Evolutionary conservation across 31 red algal species (phyloP).

Genomic region (Porphyra umbilicalis): DNA sequence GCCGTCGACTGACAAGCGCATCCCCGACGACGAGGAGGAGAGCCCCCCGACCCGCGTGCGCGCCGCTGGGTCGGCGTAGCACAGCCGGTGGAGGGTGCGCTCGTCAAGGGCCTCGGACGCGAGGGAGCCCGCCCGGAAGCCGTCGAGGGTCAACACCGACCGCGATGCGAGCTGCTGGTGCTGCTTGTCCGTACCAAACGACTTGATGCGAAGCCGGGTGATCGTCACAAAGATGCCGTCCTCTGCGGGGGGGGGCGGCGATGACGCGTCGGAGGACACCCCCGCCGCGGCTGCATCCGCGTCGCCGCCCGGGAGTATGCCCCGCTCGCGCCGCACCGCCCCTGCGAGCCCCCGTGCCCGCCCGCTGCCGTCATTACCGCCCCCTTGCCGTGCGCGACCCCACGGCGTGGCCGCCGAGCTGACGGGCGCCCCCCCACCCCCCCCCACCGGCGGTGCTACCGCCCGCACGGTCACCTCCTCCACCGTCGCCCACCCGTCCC

Average conservation of each 20-base stretch:
- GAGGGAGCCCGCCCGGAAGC: not conserved
- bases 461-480: constrained; percentile 30
- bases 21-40: not conserved
- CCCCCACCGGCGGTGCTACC: constrained; percentile 19
- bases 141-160: not conserved
- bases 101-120: not conserved
- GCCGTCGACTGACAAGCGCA: not conserved
- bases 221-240: not conserved
- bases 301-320: not conserved
- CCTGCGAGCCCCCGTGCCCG: not conserved
- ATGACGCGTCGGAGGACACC: not conserved
- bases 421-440: too few species aligned
- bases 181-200: not conserved
- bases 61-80: not conserved
- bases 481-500: constrained; percentile 28
- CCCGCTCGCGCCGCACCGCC: constrained; percentile 17
- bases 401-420: not conserved
- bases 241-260: not conserved
- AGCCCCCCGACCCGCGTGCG: not conserved
- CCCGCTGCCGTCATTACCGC: not conserved
- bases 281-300: not conserved
- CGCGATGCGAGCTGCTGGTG: not conserved
- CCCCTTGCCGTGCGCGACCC: not conserved
- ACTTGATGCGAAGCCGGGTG: not conserved
- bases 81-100: not conserved